Evolutionary conservation across 441 rosid species (phyloP), one percentile per base, ranked within the genome.

Genomic region (Erodium moschatum): DNA sequence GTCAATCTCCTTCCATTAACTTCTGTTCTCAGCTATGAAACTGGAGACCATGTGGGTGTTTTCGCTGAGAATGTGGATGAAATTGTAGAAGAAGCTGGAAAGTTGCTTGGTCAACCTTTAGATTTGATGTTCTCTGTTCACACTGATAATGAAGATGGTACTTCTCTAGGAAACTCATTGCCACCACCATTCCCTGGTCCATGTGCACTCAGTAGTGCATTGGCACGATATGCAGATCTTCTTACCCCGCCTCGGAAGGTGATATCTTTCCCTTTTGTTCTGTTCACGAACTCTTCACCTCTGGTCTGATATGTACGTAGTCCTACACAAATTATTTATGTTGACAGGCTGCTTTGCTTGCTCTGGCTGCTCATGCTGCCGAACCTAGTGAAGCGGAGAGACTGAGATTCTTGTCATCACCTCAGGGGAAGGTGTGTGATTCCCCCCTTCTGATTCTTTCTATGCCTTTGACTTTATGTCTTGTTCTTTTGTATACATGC

Each of bases 21-120:
- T 42, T 76, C 33, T 44, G 56, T 75, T 31, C 67, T 70, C 84
- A 92, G 98, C 74, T 90, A 90, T 77, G 96, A 86, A 80, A 87
- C 98, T 35, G 97, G 98, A 75, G 98, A 92, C 74, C 98, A 92
- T 74, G 90, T 87, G 11, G 96, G 97, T 60, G 87, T 92, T 35
- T 87, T 73, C 75, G 86, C 84, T 64, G 98, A 90, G 42, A 92
- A 89, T 81, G 76, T 80, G 72, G 81, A 75, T 73, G 97, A 90
- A 68, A 84, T 74, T 66, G 91, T 90, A 72, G 90, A 87, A 77
- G 96, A 87, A 81, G 94, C 86, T 60, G 86, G 82, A 69, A 86
- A 76, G 66, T 79, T 89, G 84, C 81, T 92, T 77, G 96, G 84
- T 70, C 88, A 82, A 60, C 81, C 97, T 38, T 70, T 86, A 44